Percentiles rank a stretch among this genome's conserved stretches.
These are phyloP conservation scores for Colletotrichum australisinense DNA, from an alignment of 2,329 filamentous ascomycete genomes.

Conservation along the genomic window DNA sequence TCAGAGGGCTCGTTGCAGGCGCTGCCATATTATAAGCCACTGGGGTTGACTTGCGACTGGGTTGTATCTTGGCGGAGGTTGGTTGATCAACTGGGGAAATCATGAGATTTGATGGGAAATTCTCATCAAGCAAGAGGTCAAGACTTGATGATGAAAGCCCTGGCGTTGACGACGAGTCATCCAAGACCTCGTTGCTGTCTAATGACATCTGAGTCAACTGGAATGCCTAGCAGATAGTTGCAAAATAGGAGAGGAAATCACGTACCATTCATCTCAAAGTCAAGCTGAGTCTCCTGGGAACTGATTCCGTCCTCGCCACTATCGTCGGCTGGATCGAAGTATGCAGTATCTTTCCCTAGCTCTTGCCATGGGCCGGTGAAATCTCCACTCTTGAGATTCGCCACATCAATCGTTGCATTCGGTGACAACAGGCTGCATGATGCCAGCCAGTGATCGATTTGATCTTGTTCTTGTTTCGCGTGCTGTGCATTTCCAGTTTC, in stretches of 20 bases:
- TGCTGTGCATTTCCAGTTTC: background rate
- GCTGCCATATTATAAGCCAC: constrained; percentile 7
- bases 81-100: background rate
- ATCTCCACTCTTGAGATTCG: background rate
- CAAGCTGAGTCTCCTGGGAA: constrained; percentile 4
- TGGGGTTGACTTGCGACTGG: background rate
- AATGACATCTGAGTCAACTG: too few relatives aligned
- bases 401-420: background rate
- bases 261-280: constrained; percentile 8
- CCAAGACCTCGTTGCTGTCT: background rate
- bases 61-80: background rate
- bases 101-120: background rate
- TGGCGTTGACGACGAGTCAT: background rate
- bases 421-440: background rate
- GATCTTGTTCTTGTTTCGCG: constrained; percentile 10
- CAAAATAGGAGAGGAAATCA: too few relatives aligned
- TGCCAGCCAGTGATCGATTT: constrained; percentile 23
- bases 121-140: constrained; percentile 1
- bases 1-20: background rate
- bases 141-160: background rate
- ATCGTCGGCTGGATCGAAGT: background rate
- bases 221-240: background rate
- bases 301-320: background rate
- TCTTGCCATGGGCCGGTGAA: background rate
- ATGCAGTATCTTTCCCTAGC: background rate